phyloP scores from a whole-genome alignment of 805 yeast species.

The Metschnikowia drakensbergensis region DNA sequence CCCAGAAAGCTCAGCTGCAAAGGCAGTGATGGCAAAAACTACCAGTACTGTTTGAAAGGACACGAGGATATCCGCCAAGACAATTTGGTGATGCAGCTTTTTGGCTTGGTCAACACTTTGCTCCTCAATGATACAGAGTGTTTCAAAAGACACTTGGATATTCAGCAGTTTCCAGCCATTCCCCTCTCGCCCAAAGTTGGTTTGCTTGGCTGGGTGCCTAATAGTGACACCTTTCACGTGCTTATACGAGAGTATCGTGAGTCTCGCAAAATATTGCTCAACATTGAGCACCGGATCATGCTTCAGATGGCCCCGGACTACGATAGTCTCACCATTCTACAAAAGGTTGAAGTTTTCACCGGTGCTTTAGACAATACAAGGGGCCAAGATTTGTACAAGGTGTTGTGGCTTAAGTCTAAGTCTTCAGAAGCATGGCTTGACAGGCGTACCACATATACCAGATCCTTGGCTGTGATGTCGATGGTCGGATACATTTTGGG shows the following conservation, averaged over 20 bases:
- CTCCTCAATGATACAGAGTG: slow-evolving; percentile 90
- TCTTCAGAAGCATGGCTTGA: slow-evolving; percentile 98
- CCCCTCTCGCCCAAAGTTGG: slow-evolving; percentile 98
- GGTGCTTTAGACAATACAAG: slow-evolving; percentile 92
- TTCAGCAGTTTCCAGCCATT: slow-evolving; percentile 87
- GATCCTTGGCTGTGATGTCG: slow-evolving; percentile 97
- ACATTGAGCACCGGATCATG: slow-evolving; percentile 94
- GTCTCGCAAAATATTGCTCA: slow-evolving; percentile 79
- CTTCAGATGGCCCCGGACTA: slow-evolving; percentile 97
- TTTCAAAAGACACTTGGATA: slow-evolving; percentile 90
- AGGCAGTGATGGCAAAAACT: slow-evolving; percentile 91
- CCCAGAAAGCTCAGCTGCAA: slow-evolving; percentile 78
- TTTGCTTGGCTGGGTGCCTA: slow-evolving; percentile 93
- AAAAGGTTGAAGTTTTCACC: slow-evolving; percentile 94
- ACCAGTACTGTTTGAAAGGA: slow-evolving; percentile 81
- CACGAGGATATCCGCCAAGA: slow-evolving; percentile 98
- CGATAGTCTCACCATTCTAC: slow-evolving; percentile 81
- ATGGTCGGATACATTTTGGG: slow-evolving; percentile 98
- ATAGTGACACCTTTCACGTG: slow-evolving; percentile 94
- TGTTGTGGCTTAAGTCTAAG: slow-evolving; percentile 91
- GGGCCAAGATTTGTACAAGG: slow-evolving; percentile 94
- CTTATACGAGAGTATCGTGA: slow-evolving; percentile 90
- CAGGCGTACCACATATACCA: slow-evolving; percentile 90
- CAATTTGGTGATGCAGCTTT: slow-evolving; percentile 94
- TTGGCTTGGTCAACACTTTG: slow-evolving; percentile 90